Evolutionary conservation across 148 eudicot genomes (phyloP).

Genomic region (Arbutus unedo): DNA sequence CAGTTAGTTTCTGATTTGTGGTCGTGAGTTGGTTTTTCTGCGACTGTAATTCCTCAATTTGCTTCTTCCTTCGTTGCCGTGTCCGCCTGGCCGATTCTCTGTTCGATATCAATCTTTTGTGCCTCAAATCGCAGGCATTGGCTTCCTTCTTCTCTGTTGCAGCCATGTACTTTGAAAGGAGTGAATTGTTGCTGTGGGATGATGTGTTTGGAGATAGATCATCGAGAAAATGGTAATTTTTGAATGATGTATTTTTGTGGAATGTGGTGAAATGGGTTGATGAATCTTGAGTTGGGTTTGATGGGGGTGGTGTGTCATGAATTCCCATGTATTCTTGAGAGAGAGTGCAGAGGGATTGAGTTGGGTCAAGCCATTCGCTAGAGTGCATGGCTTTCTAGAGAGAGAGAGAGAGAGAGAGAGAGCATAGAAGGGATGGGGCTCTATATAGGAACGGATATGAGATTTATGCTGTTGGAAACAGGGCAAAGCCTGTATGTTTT

Average conservation of each 20-base stretch:
- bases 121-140: not conserved
- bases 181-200: not conserved
- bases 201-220: not conserved
- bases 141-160: not conserved
- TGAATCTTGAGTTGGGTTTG: not conserved
- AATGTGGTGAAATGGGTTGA: not conserved
- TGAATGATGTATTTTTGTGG: not conserved
- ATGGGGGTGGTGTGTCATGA: not conserved
- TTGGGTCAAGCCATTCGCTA: not conserved
- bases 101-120: not conserved
- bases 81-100: constrained; percentile 7
- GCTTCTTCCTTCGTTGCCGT: not conserved
- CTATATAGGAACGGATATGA: not conserved
- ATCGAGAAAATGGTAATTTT: not conserved
- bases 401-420: constrained; percentile 6
- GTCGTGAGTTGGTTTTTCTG: not conserved
- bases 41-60: not conserved
- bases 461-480: not conserved
- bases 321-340: not conserved
- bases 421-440: not conserved
- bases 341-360: not conserved
- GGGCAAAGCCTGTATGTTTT: not conserved
- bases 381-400: not conserved
- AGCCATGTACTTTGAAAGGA: not conserved
- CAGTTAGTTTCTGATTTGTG: not conserved